Percentiles rank a stretch among this genome's conserved stretches.
Conservation (phyloP, 1,284 basidiomycete genomes). For the Fomes fomentarius region DNA sequence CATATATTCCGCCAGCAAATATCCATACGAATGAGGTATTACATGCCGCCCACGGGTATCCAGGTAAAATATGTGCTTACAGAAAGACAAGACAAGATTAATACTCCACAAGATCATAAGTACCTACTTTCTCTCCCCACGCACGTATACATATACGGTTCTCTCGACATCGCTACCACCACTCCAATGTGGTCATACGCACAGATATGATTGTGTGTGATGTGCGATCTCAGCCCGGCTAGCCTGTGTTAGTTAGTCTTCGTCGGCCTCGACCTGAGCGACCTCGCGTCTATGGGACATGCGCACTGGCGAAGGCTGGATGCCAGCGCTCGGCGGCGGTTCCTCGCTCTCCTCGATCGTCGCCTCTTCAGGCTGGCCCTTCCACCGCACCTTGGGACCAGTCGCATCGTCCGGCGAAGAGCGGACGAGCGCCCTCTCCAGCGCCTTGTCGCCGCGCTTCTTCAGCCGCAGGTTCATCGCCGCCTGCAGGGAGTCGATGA, state of each 20-base stretch:
- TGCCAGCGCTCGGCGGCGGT: conserved; percentile 44
- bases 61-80: conserved; percentile 22
- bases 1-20: conserved; percentile 27
- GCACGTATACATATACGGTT: neutral
- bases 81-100: conserved; percentile 18
- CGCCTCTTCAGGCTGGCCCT: conserved; percentile 48
- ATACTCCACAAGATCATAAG: conserved; percentile 28
- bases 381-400: conserved; percentile 47
- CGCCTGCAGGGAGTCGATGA: conserved; percentile 84
- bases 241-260: no score
- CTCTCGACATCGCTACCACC: neutral
- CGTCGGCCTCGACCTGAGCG: conserved; percentile 36
- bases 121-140: conserved; percentile 6
- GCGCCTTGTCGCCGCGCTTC: conserved; percentile 84
- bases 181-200: conserved; percentile 5
- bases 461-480: conserved; percentile 84
- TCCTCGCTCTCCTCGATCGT: conserved; percentile 57
- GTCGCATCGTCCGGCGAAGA: conserved; percentile 39
- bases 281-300: conserved; percentile 48
- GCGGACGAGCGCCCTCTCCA: conserved; percentile 73
- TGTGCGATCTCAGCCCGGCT: no score
- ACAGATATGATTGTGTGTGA: conserved; percentile 7
- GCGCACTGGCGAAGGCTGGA: conserved; percentile 28
- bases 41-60: conserved; percentile 21
- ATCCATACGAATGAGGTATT: conserved; percentile 12